Evolutionary conservation across 2,329 filamentous ascomycete genomes (phyloP).

Genomic region (Penicillium polonicum): DNA sequence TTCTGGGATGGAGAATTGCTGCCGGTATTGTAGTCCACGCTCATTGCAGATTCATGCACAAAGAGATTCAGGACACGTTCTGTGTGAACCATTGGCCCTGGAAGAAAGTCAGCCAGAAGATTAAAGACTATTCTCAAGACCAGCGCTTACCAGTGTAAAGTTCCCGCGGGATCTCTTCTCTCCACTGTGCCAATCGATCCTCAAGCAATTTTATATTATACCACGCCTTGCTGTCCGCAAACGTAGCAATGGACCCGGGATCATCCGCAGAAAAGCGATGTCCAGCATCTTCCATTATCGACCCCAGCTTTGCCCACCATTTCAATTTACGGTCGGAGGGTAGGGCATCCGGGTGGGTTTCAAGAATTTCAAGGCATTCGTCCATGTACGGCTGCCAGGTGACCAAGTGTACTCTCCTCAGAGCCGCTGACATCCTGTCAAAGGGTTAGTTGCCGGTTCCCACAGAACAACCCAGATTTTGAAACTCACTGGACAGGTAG

Average conservation of each 20-base stretch:
- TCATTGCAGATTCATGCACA: conserved; percentile 73
- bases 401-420: conserved; percentile 58
- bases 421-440: conserved; percentile 56
- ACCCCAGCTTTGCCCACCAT: conserved; percentile 59
- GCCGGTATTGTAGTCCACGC: conserved; percentile 56
- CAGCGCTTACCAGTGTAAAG: conserved; percentile 56
- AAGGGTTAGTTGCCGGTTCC: conserved; percentile 1
- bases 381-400: conserved; percentile 64
- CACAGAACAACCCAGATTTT: not conserved
- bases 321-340: conserved; percentile 57
- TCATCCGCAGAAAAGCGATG: conserved; percentile 68
- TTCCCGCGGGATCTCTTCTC: conserved; percentile 53
- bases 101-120: conserved; percentile 6
- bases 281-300: conserved; percentile 67
- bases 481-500: conserved; percentile 53
- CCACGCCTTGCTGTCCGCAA: conserved; percentile 64
- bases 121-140: not conserved
- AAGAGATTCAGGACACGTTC: conserved; percentile 68
- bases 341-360: conserved; percentile 56
- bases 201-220: conserved; percentile 65
- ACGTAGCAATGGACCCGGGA: conserved; percentile 50
- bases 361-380: conserved; percentile 59
- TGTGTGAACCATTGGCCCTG: conserved; percentile 62
- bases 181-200: conserved; percentile 62
- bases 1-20: conserved; percentile 27